Evolutionary conservation across 352 stramenopile genomes (phyloP), one percentile per base, ranked within the genome.

Genomic region (Nothophytophthora sp.): DNA sequence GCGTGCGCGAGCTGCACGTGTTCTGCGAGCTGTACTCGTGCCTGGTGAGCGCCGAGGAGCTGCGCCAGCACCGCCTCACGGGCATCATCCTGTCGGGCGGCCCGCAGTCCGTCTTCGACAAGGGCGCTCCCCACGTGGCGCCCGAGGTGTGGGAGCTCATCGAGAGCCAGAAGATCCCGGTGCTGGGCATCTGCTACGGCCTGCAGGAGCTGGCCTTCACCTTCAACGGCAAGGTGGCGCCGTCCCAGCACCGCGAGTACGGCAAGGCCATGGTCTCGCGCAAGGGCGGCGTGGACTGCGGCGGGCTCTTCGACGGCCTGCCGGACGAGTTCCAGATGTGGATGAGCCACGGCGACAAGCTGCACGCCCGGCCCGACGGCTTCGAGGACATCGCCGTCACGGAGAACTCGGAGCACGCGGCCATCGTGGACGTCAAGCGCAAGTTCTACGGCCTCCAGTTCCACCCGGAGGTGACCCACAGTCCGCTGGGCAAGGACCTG

Each of bases 1-100:
- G 98, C 37, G 94, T 99, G 42, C 93, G 98, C 43, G 96, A 99
- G 74, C 75, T 99, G 38, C 89, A 99, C 64, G 95, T 99, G 30
- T 99, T 99, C 66, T 99, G 96, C 70, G 97, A 99, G 69, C 80
- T 99, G n/a, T 99, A 99, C 74, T 98, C 93, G 60, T 99, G 97
- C 67, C 80, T 98, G 10, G 97, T 99, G 19, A 78, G 90, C 23
- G 76, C 81, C 20, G 75, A 98, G 50, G 91, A 98, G 68, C 77
- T 99, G 49, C 70, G 71, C 28, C 86, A 97, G 70, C 94, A 98
- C 70, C 74, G 98, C 49, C 67, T 99, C 8, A 96, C 84, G 25
- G 98, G 96, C 27, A 95, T 99, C 50, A 99, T 99, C 70, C 72
- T 99, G 35, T 98, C 92, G 27, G 98, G 98, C 38, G 97, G 98